Base-by-base conservation (phyloP, 805 yeast species). In the Lipomyces sp. region DNA sequence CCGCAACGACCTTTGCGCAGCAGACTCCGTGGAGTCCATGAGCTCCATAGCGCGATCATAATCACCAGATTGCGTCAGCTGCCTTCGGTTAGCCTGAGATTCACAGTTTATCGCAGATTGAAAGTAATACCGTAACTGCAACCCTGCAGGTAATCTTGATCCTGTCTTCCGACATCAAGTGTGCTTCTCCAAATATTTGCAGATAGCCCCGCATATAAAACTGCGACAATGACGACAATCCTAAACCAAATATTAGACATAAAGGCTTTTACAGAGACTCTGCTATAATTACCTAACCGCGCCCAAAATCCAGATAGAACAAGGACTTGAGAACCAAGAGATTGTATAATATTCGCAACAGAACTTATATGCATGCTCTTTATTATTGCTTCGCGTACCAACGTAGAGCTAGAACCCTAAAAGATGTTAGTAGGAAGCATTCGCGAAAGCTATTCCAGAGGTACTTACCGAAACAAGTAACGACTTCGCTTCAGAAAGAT, bases 401-500 rank as follows among this genome's bases (percentile, higher is more conserved):
- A 18, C 1, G 48, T 24, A 5, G 53, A 33, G 14, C 24, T 37
- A 18, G 29, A 43, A 24, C 52, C 52, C 51, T 45, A 35, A 24
- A 16, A n/a, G 19, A 23, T 16, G 10, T n/a, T 29, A 26, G 22
- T 33, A 14, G 32, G 21, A n/a, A 35, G 31, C 14, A 37, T 29
- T 8, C 26, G 37, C 11, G 34, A 43, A n/a, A 34, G 4, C 13
- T 10, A 22, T n/a, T 7, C 5, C 6, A 6, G 16, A 22, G 32
- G 11, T 37, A 29, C 37, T 33, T 33, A 39, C 51, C 3, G 36
- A 43, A 7, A 31, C n/a, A 43, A 52, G 47, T 19, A 53, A 23
- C 3, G 43, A 14, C 26, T 78, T 64, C 0, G 84, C 78, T 60
- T 84, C 88, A 55, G 80, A 80, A 57, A 82, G 81, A 62, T 78